phyloP scores from a whole-genome alignment of 768 basidiomycete species.

The Phlebiopsis flavidoalba region DNA sequence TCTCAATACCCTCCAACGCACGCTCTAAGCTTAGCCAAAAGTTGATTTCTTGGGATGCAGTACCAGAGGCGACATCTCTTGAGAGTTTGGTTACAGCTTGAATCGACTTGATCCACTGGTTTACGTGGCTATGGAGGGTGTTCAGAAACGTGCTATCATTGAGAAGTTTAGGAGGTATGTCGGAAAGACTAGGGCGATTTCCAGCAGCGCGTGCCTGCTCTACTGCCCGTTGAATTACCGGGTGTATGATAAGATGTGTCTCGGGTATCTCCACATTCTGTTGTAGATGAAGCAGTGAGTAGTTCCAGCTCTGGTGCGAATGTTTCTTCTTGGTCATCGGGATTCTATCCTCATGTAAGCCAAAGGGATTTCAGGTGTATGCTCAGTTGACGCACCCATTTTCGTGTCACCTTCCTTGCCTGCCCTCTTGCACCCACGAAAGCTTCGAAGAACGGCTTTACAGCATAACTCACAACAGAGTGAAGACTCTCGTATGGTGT shows the following conservation, averaged over 20 bases:
- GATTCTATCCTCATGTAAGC: constrained; percentile 44
- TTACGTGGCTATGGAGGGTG: constrained; percentile 87
- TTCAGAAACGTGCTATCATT: constrained; percentile 92
- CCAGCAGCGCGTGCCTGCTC: constrained; percentile 59
- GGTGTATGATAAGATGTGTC: constrained; percentile 89
- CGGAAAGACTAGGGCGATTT: constrained; percentile 68
- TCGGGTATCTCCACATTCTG: constrained; percentile 99
- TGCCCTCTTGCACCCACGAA: constrained; percentile 82
- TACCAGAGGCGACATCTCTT: constrained; percentile 89
- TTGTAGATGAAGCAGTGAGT: constrained; percentile 90
- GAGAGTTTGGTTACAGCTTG: constrained; percentile 95
- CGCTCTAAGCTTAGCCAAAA: constrained; percentile 96
- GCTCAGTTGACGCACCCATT: constrained; percentile 49
- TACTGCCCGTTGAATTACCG: constrained; percentile 81
- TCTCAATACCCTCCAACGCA: constrained; percentile 89
- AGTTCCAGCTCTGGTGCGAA: constrained; percentile 76
- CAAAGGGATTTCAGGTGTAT: neutral
- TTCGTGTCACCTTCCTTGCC: constrained; percentile 75
- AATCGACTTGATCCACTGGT: constrained; percentile 97
- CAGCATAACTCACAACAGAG: constrained; percentile 89
- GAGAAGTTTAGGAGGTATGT: constrained; percentile 67
- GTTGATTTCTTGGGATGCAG: constrained; percentile 98
- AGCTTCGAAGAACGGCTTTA: constrained; percentile 98
- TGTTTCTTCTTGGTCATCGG: constrained; percentile 99
- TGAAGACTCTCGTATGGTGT: constrained; percentile 95